Conservation (phyloP, 768 basidiomycete species). For the Boletus huronensis region DNA sequence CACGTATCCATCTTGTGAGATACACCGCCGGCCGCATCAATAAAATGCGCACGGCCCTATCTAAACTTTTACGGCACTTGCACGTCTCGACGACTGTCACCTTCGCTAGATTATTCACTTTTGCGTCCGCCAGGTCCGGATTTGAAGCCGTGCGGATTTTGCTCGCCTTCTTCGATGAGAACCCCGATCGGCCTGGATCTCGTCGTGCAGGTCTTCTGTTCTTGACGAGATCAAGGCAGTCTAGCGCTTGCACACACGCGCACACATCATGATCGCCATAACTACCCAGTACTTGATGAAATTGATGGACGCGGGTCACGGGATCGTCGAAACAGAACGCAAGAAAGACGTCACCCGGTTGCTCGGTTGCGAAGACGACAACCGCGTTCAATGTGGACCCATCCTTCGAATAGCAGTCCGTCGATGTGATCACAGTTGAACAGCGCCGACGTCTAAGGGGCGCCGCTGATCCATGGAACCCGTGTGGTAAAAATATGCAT, state of each 20-base stretch:
- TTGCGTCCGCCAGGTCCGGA: no score
- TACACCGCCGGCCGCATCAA: conserved; percentile 5
- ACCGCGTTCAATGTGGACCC: conserved; percentile 39
- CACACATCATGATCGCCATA: conserved; percentile 7
- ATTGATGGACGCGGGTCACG: neutral
- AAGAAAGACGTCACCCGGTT: neutral
- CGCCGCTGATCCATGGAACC: neutral
- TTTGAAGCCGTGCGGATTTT: no score
- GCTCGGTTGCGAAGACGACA: conserved; percentile 11
- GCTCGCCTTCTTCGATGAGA: conserved; percentile 25
- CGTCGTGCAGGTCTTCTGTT: neutral
- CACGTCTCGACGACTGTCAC: no score
- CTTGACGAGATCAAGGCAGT: neutral
- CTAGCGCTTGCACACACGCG: no score
- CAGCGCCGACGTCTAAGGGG: conserved; percentile 34
- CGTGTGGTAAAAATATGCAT: neutral
- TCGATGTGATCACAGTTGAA: conserved; percentile 36
- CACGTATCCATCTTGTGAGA: conserved; percentile 40
- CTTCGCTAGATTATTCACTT: no score
- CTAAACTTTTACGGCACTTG: no score
- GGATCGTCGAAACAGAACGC: neutral
- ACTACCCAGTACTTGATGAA: neutral
- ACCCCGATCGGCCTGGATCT: conserved; percentile 14
- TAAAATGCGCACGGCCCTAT: no score
- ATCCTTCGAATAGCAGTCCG: conserved; percentile 9